Conservation (phyloP, 2,329 filamentous ascomycete species). For the Sporothrix curviconia region DNA sequence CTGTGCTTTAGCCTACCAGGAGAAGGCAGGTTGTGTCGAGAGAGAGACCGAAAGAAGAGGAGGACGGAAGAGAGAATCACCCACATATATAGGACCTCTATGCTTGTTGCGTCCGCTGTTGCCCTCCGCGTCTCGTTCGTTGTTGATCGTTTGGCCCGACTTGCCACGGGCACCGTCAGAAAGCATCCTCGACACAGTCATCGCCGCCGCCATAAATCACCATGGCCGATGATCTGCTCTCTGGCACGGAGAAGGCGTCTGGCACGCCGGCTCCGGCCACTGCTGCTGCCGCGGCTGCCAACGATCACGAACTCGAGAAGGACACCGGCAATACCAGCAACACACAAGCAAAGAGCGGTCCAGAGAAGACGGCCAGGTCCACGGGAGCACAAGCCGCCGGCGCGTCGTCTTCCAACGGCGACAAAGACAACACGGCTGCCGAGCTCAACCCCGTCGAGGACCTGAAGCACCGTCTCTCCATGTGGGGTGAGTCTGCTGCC, state of each 20-base stretch:
- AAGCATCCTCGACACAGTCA: neutral
- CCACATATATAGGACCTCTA: constrained; percentile 23
- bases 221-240: constrained; percentile 28
- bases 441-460: constrained; percentile 26
- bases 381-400: neutral
- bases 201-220: constrained; percentile 4
- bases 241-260: constrained; percentile 25
- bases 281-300: constrained; percentile 22
- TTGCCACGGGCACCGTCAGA: neutral
- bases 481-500: constrained; percentile 36
- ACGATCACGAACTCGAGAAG: constrained; percentile 21
- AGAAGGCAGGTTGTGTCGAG: neutral
- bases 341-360: constrained; percentile 22
- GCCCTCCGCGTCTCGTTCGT: constrained; percentile 9
- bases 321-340: constrained; percentile 25
- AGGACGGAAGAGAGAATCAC: neutral
- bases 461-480: constrained; percentile 32
- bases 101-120: constrained; percentile 8
- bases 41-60: neutral
- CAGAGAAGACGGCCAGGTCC: constrained; percentile 22
- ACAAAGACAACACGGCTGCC: neutral
- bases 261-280: constrained; percentile 25
- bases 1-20: constrained; percentile 14
- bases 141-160: constrained; percentile 20
- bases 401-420: neutral